Conservation (phyloP, 1,139 yeast genomes). For the Kurtzmaniella natalensis region DNA sequence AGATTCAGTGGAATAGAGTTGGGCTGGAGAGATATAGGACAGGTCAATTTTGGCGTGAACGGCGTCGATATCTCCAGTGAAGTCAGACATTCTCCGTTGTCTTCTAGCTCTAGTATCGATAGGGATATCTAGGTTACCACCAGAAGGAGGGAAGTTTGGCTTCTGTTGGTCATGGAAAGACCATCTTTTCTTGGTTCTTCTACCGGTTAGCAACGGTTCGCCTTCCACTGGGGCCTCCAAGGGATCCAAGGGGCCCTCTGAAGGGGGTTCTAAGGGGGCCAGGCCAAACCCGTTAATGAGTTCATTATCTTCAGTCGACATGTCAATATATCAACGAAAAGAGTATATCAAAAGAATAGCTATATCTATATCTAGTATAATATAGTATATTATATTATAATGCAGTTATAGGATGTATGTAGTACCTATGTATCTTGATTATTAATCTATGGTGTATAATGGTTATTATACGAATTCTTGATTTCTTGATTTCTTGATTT, state of each 20-base stretch:
- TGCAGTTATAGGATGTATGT: no score
- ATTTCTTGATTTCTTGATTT: no score
- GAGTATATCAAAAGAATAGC: no score
- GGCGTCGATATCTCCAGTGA: conserved; percentile 42
- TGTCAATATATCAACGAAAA: no score
- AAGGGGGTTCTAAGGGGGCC: conserved; percentile 23
- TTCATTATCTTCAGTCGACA: conserved; percentile 30
- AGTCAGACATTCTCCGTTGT: conserved; percentile 37
- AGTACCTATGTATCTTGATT: no score
- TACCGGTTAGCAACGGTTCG: conserved; percentile 11
- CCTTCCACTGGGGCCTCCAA: no score
- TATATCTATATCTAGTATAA: no score
- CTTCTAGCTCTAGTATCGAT: conserved; percentile 7
- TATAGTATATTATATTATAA: no score
- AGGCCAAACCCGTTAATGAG: conserved; percentile 39
- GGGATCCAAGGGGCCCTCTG: conserved; percentile 19
- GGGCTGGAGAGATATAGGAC: conserved; percentile 69
- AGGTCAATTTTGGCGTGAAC: conserved; percentile 52
- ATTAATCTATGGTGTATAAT: no score
- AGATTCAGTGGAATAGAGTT: conserved; percentile 82
- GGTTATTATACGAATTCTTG: no score
- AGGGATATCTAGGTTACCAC: conserved; percentile 1
- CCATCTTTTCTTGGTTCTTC: conserved; percentile 42
- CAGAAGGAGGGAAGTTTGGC: conserved; percentile 30
- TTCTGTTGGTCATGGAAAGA: conserved; percentile 36